These are phyloP conservation scores for Aspergillus pseudotamarii DNA, from an alignment of 2,329 filamentous ascomycete genomes.

Conservation along the genomic window DNA sequence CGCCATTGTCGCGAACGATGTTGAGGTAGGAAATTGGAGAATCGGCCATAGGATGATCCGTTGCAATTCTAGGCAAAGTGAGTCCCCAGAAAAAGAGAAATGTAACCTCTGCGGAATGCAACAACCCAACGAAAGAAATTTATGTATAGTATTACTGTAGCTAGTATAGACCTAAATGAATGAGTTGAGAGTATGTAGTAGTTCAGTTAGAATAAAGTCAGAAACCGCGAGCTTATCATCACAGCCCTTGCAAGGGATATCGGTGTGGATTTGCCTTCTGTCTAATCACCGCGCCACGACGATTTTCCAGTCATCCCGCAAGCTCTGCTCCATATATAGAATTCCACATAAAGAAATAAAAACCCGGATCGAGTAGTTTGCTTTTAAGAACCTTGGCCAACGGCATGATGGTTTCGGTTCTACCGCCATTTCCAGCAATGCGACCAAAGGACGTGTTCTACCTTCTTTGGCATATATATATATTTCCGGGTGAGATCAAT, in stretches of 20 bases:
- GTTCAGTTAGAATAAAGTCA: not conserved
- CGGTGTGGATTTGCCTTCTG: not conserved
- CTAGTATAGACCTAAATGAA: too few relatives aligned
- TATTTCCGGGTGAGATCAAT: too few relatives aligned
- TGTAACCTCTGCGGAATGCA: not conserved
- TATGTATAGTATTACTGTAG: too few relatives aligned
- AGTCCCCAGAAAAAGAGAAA: not conserved
- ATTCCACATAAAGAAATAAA: not conserved
- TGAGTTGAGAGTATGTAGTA: too few relatives aligned
- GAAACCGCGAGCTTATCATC: not conserved
- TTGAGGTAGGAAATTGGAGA: slow-evolving; percentile 30
- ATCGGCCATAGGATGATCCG: slow-evolving; percentile 27
- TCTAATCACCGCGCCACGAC: not conserved
- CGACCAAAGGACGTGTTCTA: too few relatives aligned
- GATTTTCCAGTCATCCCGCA: not conserved
- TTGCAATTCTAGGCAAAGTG: not conserved
- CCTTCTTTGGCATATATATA: too few relatives aligned
- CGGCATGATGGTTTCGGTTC: too few relatives aligned
- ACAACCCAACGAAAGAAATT: not conserved
- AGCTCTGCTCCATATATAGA: not conserved
- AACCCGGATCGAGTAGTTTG: not conserved
- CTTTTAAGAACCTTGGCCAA: too few relatives aligned
- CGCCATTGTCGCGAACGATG: slow-evolving; percentile 27
- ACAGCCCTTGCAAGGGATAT: not conserved
- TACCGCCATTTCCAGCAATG: too few relatives aligned